Percentiles rank a stretch among this genome's conserved stretches.
Conservation (phyloP, 2,329 filamentous ascomycete species). For the Esteya vermicola region DNA sequence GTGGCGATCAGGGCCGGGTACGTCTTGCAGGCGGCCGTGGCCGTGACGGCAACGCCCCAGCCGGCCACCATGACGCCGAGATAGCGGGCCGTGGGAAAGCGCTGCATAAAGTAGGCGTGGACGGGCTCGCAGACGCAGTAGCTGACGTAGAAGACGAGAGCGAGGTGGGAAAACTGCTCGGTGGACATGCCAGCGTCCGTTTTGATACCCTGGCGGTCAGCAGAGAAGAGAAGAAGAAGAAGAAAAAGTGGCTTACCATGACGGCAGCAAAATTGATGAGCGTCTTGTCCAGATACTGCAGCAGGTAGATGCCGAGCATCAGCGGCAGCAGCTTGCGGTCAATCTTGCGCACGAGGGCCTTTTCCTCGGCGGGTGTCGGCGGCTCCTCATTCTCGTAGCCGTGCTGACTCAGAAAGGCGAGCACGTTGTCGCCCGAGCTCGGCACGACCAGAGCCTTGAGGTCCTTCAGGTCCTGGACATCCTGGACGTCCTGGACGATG, state of each 20-base stretch:
- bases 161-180: conserved; percentile 35
- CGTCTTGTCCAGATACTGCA: conserved; percentile 39
- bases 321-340: conserved; percentile 32
- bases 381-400: no score
- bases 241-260: conserved; percentile 20
- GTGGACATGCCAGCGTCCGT: conserved; percentile 26
- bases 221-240: not conserved
- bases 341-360: conserved; percentile 27
- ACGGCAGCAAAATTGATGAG: conserved; percentile 33
- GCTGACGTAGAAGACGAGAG: conserved; percentile 34
- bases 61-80: conserved; percentile 48
- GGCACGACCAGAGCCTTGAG: no score
- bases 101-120: no score
- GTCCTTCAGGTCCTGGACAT: no score
- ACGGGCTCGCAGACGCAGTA: conserved; percentile 43
- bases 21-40: conserved; percentile 47
- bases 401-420: no score
- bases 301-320: conserved; percentile 41
- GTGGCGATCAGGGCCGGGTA: no score
- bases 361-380: conserved; percentile 27
- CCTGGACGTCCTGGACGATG: no score
- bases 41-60: conserved; percentile 43
- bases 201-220: conserved; percentile 5
- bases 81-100: conserved; percentile 51
- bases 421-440: no score